A percentile compares a stretch with the other conserved stretches of the same genome.
Evolutionary conservation across 139 green algal genomes (phyloP).

Genomic region (Tetradesmus lagerheimii): DNA sequence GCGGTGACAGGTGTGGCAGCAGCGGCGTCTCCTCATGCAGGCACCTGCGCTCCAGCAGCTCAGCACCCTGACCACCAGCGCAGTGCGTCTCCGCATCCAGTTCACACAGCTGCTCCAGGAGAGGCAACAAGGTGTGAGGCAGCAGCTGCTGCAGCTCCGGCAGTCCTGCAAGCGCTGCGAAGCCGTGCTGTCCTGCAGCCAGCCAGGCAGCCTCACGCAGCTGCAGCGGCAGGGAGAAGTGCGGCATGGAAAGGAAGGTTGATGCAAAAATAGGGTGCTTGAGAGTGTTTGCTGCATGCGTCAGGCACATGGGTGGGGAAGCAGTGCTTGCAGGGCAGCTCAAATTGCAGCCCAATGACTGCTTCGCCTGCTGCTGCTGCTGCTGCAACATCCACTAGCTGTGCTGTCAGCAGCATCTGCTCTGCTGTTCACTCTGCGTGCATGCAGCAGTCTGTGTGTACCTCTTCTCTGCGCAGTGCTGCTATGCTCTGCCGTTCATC

Average conservation of each 20-base stretch:
- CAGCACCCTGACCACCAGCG: no score
- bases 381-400: no score
- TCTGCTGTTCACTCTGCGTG: no score
- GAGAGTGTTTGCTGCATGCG: neutral
- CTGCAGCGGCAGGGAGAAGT: neutral
- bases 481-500: neutral
- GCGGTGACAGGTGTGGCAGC: constrained; percentile 8
- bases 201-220: neutral
- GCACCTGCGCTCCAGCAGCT: neutral
- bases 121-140: neutral
- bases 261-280: neutral
- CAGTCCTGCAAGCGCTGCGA: constrained; percentile 6
- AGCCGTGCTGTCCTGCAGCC: neutral
- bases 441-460: neutral
- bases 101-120: neutral
- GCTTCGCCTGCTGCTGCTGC: no score
- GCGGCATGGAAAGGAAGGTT: neutral
- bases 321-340: no score
- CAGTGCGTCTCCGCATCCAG: neutral
- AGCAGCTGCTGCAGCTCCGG: constrained; percentile 19
- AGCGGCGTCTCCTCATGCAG: neutral
- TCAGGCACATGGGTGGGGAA: no score
- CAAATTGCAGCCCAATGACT: no score
- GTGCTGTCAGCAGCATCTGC: no score
- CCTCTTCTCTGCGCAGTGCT: neutral